These are phyloP conservation scores for Wickerhamomyces ciferrii DNA, from an alignment of 805 yeast genomes.

Conservation along the genomic window DNA sequence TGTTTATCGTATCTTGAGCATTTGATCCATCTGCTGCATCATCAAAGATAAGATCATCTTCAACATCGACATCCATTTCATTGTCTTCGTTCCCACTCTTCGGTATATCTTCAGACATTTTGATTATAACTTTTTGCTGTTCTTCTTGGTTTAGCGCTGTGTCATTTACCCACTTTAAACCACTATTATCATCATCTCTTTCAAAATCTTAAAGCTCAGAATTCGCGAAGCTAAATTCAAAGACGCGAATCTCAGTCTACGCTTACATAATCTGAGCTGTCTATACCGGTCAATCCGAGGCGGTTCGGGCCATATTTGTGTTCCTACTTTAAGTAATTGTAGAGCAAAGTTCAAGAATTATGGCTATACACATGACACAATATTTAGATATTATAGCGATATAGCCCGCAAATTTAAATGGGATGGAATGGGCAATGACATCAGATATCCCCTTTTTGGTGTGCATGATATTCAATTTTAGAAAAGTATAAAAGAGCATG, in stretches of 20 bases:
- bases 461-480: not conserved
- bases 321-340: not conserved
- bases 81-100: conserved; percentile 1
- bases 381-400: too few relatives aligned
- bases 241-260: too few relatives aligned
- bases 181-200: too few relatives aligned
- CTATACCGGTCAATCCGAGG: too few relatives aligned
- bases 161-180: too few relatives aligned
- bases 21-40: conserved; percentile 13
- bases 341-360: not conserved
- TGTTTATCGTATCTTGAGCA: not conserved
- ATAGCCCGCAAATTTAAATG: not conserved
- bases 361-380: not conserved
- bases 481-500: not conserved
- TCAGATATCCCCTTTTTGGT: not conserved
- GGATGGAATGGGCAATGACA: not conserved
- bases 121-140: too few relatives aligned
- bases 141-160: too few relatives aligned
- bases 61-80: conserved; percentile 19
- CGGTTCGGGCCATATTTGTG: not conserved
- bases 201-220: too few relatives aligned
- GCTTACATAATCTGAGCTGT: too few relatives aligned
- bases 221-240: too few relatives aligned
- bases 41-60: conserved; percentile 22
- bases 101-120: conserved; percentile 2